phyloP scores from a whole-genome alignment of 1,284 basidiomycete genomes.

The Schizopora paradoxa region DNA sequence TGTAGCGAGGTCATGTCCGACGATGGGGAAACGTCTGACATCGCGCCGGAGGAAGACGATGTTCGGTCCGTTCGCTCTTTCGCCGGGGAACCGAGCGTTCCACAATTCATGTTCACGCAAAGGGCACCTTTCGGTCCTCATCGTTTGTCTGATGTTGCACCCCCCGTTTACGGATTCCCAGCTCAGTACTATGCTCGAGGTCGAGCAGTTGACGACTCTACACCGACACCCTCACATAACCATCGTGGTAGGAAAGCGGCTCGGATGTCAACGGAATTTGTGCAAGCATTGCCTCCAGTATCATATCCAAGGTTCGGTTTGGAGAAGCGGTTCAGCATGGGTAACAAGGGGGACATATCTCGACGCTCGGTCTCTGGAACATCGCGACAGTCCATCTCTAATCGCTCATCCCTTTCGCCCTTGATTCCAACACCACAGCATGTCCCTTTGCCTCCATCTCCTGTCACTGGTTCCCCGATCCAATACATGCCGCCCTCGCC shows the following conservation, averaged over 20 bases:
- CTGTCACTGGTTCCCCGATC: slow-evolving; percentile 10
- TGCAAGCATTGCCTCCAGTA: slow-evolving; percentile 6
- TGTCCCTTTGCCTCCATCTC: slow-evolving; percentile 20
- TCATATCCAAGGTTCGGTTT: slow-evolving; percentile 5
- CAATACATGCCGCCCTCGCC: slow-evolving; percentile 17
- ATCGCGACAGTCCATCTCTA: slow-evolving; percentile 18
- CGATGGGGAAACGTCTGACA: slow-evolving; percentile 53
- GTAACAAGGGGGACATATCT: slow-evolving; percentile 28
- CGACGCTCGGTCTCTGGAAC: slow-evolving; percentile 35
- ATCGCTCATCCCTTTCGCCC: slow-evolving; percentile 18
- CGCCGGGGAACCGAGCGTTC: slow-evolving; percentile 38
- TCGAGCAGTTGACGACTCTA: slow-evolving; percentile 9
- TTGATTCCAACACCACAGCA: slow-evolving; percentile 23
- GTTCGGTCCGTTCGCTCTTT: slow-evolving; percentile 56
- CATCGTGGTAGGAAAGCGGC: slow-evolving; percentile 8
- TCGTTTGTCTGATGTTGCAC: slow-evolving; percentile 9
- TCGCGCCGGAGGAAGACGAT: slow-evolving; percentile 61
- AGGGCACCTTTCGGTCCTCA: slow-evolving; percentile 19
- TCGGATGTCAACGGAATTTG: slow-evolving; percentile 18
- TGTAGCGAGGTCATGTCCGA: slow-evolving; percentile 60
- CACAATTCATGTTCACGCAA: slow-evolving; percentile 20
- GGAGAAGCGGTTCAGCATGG: slow-evolving; percentile 21
- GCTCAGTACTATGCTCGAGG: slow-evolving; percentile 10
- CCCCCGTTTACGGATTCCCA: slow-evolving; percentile 4
- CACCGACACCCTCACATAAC: slow-evolving; percentile 7